These are phyloP conservation scores for Auricularia sp. DNA, from an alignment of 768 basidiomycete species.

Conservation along the genomic window DNA sequence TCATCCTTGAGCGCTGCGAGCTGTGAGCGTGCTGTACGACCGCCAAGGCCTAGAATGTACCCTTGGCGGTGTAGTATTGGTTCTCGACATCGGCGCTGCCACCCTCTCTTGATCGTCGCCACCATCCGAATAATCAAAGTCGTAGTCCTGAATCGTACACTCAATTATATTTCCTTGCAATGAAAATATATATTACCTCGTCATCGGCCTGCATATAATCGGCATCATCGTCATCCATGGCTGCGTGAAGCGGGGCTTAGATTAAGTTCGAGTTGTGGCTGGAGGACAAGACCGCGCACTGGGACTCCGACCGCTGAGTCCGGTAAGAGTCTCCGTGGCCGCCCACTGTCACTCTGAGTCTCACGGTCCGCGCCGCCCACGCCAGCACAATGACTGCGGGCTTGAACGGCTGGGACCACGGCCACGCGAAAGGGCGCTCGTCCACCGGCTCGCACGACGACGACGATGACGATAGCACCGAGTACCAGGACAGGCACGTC, in stretches of 20 bases:
- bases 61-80: slow-evolving; percentile 95
- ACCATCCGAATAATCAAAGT: slow-evolving; percentile 91
- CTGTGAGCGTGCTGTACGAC: background rate
- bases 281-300: too few relatives aligned
- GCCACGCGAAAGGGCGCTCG: background rate
- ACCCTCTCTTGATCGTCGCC: slow-evolving; percentile 67
- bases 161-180: slow-evolving; percentile 7
- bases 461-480: background rate
- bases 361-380: background rate
- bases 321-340: background rate
- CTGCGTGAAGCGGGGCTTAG: background rate
- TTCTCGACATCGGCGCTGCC: slow-evolving; percentile 90
- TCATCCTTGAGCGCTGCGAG: slow-evolving; percentile 85
- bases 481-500: background rate
- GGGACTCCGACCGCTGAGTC: background rate
- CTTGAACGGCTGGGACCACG: background rate
- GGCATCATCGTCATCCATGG: slow-evolving; percentile 88
- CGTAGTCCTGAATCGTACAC: slow-evolving; percentile 59
- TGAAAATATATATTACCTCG: slow-evolving; percentile 39
- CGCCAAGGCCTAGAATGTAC: slow-evolving; percentile 28
- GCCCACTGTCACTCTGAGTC: background rate
- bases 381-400: background rate
- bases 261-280: background rate
- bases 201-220: slow-evolving; percentile 84
- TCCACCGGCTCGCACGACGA: background rate